These are phyloP conservation scores for Penicillium griseofulvum DNA, from an alignment of 2,329 filamentous ascomycete genomes.

Conservation along the genomic window DNA sequence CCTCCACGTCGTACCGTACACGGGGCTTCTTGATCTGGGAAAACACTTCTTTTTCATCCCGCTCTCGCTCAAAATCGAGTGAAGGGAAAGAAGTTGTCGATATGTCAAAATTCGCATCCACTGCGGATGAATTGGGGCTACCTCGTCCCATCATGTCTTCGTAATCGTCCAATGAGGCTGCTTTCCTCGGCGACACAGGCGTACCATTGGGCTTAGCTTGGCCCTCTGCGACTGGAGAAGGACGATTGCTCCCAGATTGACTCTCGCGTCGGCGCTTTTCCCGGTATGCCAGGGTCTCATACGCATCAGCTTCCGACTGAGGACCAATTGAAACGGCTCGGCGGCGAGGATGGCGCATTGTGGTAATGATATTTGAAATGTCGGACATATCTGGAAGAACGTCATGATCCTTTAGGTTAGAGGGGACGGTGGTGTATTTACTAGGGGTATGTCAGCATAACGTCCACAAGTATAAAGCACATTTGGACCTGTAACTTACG, in stretches of 20 bases:
- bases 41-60: conserved; percentile 76
- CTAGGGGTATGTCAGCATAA: conserved; percentile 45
- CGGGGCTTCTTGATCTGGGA: conserved; percentile 78
- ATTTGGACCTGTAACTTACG: conserved; percentile 46
- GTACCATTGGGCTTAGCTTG: conserved; percentile 30
- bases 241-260: conserved; percentile 42
- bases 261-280: conserved; percentile 67
- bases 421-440: conserved; percentile 75
- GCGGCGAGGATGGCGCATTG: conserved; percentile 73
- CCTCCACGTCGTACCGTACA: conserved; percentile 96
- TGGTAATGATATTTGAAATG: conserved; percentile 75
- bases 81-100: conserved; percentile 25
- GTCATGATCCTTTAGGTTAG: conserved; percentile 73
- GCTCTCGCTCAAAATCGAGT: conserved; percentile 36
- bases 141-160: conserved; percentile 73
- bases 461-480: conserved; percentile 3
- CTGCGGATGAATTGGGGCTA: conserved; percentile 41
- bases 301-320: conserved; percentile 93
- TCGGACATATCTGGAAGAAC: conserved; percentile 88
- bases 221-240: conserved; percentile 25
- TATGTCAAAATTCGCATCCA: conserved; percentile 30
- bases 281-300: conserved; percentile 89
- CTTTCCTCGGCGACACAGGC: conserved; percentile 43
- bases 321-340: conserved; percentile 87
- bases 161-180: conserved; percentile 59